Evolutionary conservation across 225 moss, liverwort and hornwort species (phyloP).

Genomic region (Polytrichum formosum): DNA sequence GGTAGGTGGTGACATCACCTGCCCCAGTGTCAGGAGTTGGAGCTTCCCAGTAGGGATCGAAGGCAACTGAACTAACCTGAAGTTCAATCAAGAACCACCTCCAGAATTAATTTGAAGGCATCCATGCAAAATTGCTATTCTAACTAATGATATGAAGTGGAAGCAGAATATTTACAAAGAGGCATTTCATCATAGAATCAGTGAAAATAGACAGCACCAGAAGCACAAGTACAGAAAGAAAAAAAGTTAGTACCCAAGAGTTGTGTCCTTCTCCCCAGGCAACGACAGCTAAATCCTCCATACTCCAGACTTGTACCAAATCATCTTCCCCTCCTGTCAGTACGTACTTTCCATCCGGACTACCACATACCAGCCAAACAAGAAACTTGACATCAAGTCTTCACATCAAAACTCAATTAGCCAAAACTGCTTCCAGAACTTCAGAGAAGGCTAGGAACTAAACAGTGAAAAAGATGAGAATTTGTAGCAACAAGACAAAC

Average conservation of each 20-base stretch:
- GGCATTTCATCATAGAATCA: too few relatives aligned
- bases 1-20: constrained; percentile 81
- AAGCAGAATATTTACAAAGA: too few relatives aligned
- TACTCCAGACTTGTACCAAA: constrained; percentile 99
- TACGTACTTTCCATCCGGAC: constrained; percentile 96
- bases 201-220: too few relatives aligned
- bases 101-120: constrained; percentile 12
- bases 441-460: too few relatives aligned
- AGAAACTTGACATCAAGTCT: not conserved
- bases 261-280: constrained; percentile 99
- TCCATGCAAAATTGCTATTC: too few relatives aligned
- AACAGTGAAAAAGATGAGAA: too few relatives aligned
- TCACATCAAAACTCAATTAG: not conserved
- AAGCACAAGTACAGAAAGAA: too few relatives aligned
- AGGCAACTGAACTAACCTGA: constrained; percentile 96
- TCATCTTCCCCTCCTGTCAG: constrained; percentile 99
- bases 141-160: not conserved
- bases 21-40: constrained; percentile 67
- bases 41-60: constrained; percentile 84
- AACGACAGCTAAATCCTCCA: constrained; percentile 96
- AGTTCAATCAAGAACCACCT: constrained; percentile 17
- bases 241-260: constrained; percentile 71
- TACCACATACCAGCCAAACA: constrained; percentile 38
- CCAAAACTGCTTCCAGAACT: too few relatives aligned
- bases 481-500: too few relatives aligned